Conservation (phyloP, 345 rosid species). For the Sisymbrium altissimum region DNA sequence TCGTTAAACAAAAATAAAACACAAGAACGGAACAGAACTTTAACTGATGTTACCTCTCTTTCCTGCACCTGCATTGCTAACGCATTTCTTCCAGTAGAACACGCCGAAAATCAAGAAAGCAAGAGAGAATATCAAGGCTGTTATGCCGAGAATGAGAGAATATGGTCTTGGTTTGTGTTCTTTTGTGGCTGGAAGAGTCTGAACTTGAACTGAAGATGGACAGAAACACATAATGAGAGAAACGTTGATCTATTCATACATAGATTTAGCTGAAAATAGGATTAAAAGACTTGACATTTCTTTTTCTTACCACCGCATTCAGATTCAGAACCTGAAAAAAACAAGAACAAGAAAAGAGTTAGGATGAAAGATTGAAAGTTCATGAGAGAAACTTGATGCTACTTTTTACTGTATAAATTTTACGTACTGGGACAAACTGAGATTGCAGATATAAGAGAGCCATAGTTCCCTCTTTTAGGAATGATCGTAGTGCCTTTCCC, state of each 20-base stretch:
- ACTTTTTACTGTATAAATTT: neutral
- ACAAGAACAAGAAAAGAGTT: neutral
- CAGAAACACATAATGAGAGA: neutral
- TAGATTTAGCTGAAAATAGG: neutral
- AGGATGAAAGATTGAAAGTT: neutral
- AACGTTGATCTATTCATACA: neutral
- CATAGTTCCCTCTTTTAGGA: conserved; percentile 52
- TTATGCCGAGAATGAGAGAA: conserved; percentile 31
- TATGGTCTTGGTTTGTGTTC: neutral
- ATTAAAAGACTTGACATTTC: neutral
- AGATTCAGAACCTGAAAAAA: conserved; percentile 28
- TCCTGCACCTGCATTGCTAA: neutral
- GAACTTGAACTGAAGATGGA: conserved; percentile 4
- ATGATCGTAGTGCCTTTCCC: conserved; percentile 61
- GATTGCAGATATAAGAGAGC: conserved; percentile 68
- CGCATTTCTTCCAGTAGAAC: conserved; percentile 37
- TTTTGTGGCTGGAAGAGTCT: neutral
- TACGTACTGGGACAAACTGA: conserved; percentile 44
- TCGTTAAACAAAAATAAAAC: neutral
- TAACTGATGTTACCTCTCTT: conserved; percentile 1
- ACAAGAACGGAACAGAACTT: neutral
- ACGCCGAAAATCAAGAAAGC: conserved; percentile 27
- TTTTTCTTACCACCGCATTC: conserved; percentile 33
- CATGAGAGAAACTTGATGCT: neutral
- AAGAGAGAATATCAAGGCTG: conserved; percentile 28